Conservation (phyloP, 1,284 basidiomycete species). For the Ustilago vetiveriae region DNA sequence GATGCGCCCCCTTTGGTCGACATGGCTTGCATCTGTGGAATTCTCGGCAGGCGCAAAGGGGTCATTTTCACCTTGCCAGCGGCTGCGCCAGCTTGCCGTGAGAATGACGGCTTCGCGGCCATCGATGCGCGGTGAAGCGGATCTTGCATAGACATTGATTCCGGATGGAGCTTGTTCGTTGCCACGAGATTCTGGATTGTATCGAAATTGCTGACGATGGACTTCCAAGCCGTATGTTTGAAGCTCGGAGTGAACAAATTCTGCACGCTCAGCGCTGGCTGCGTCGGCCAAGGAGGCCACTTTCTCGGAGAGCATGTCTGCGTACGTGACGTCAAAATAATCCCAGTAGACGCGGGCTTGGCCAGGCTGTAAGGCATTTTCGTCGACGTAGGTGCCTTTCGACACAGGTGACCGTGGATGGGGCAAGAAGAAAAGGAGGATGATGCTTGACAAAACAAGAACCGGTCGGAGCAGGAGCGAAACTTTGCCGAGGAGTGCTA, state of each 20-base stretch:
- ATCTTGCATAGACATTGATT: slow-evolving; percentile 82
- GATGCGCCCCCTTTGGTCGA: slow-evolving; percentile 69
- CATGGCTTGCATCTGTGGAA: neutral
- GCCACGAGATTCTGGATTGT: neutral
- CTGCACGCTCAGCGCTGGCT: slow-evolving; percentile 33
- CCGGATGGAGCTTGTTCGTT: slow-evolving; percentile 68
- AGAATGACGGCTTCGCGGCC: slow-evolving; percentile 80
- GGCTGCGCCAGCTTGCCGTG: slow-evolving; percentile 68
- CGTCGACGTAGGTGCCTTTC: slow-evolving; percentile 62
- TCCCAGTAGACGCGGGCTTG: slow-evolving; percentile 54
- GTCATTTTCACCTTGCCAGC: slow-evolving; percentile 39
- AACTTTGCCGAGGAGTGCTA: slow-evolving; percentile 16
- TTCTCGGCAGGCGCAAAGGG: slow-evolving; percentile 20
- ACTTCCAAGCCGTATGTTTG: slow-evolving; percentile 49
- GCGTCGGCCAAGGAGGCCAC: slow-evolving; percentile 15
- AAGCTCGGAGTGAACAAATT: slow-evolving; percentile 46
- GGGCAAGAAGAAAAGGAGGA: slow-evolving; percentile 49
- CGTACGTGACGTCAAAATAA: slow-evolving; percentile 53
- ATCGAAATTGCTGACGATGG: slow-evolving; percentile 26
- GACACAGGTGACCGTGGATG: slow-evolving; percentile 55
- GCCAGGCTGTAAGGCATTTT: slow-evolving; percentile 65
- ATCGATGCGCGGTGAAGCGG: slow-evolving; percentile 83
- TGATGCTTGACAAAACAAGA: slow-evolving; percentile 34
- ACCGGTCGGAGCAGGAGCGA: slow-evolving; percentile 16
- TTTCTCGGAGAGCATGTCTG: slow-evolving; percentile 52